These are phyloP conservation scores for Pythium vanterpoolii DNA, from an alignment of 352 stramenopile species.

Conservation along the genomic window DNA sequence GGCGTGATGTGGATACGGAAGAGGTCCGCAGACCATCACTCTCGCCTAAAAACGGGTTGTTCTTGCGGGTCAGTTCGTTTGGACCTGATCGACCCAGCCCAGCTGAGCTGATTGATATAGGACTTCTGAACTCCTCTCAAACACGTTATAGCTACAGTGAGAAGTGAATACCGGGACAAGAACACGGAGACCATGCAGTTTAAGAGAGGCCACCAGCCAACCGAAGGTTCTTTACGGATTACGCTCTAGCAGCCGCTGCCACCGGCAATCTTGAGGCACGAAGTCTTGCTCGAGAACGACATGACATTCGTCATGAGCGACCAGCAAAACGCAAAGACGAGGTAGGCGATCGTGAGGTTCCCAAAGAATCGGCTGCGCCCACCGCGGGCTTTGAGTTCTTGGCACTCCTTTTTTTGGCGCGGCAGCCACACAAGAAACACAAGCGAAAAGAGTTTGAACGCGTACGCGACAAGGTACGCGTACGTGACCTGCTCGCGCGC, in stretches of 20 bases:
- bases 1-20: slow-evolving; percentile 8
- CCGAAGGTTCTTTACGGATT: too few species aligned
- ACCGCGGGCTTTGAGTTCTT: slow-evolving; percentile 26
- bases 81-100: neutral
- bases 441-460: slow-evolving; percentile 25
- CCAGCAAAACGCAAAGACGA: slow-evolving; percentile 23
- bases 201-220: too few species aligned
- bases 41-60: slow-evolving; percentile 1
- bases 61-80: neutral
- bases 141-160: neutral
- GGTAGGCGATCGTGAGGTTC: slow-evolving; percentile 13
- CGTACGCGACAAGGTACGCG: slow-evolving; percentile 30
- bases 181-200: too few species aligned
- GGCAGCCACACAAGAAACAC: slow-evolving; percentile 29
- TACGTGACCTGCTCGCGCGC: slow-evolving; percentile 28
- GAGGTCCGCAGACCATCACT: slow-evolving; percentile 6
- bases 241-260: slow-evolving; percentile 21
- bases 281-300: slow-evolving; percentile 27
- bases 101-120: neutral
- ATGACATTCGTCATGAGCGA: slow-evolving; percentile 36
- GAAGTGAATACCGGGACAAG: too few species aligned
- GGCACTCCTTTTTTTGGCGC: slow-evolving; percentile 27
- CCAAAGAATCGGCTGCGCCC: slow-evolving; percentile 18
- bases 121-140: neutral
- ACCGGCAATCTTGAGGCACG: slow-evolving; percentile 30